phyloP scores from a whole-genome alignment of 2,329 filamentous ascomycete genomes.

The Penicillium palitans region DNA sequence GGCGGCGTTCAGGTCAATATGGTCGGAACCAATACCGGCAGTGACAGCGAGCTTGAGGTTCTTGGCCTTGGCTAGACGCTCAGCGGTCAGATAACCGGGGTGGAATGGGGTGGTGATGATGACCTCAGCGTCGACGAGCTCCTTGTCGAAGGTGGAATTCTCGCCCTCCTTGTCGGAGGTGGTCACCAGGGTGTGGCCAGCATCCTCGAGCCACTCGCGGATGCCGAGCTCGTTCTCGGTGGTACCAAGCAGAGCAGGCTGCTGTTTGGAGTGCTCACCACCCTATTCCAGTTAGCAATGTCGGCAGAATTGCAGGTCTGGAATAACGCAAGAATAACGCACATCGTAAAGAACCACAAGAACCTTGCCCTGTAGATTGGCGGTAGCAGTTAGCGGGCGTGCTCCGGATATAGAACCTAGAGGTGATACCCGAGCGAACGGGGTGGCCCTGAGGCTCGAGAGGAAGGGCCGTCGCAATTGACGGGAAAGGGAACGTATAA shows the following conservation, averaged over 20 bases:
- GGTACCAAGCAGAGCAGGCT: conserved; percentile 85
- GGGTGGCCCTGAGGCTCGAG: conserved; percentile 38
- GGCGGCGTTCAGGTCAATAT: conserved; percentile 93
- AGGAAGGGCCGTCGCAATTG: conserved; percentile 56
- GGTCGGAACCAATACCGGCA: conserved; percentile 96
- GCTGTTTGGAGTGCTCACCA: conserved; percentile 81
- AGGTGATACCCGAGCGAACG: conserved; percentile 38
- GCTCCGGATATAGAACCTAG: conserved; percentile 51
- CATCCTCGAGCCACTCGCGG: conserved; percentile 94
- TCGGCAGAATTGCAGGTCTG: too few relatives aligned
- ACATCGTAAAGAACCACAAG: conserved; percentile 92
- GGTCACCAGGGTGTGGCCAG: conserved; percentile 93
- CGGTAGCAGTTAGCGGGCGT: conserved; percentile 64
- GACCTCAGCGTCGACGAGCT: conserved; percentile 94
- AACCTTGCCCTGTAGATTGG: conserved; percentile 85
- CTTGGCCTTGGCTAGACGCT: conserved; percentile 96
- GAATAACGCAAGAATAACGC: conserved; percentile 39
- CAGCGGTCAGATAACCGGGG: conserved; percentile 93
- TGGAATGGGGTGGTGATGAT: conserved; percentile 99
- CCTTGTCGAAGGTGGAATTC: conserved; percentile 89
- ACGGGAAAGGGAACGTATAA: conserved; percentile 62
- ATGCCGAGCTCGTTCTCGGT: conserved; percentile 98
- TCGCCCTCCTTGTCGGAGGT: conserved; percentile 97
- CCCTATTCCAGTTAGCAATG: conserved; percentile 50
- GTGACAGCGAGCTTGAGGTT: conserved; percentile 97